Conservation (phyloP, 164 flowering plant genomes). For the Magnolia changhungtana region DNA sequence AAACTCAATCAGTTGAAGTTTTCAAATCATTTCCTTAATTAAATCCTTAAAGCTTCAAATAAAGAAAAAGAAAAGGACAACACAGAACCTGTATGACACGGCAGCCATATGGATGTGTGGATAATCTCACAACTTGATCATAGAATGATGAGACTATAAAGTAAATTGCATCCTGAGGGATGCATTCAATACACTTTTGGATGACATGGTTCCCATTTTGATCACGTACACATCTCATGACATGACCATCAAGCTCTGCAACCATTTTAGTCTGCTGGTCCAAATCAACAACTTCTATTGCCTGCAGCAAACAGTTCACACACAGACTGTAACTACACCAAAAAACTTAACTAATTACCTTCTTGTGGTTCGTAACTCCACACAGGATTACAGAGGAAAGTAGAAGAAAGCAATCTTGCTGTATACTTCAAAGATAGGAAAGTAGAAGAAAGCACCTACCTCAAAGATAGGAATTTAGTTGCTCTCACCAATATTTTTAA, state of each 20-base stretch:
- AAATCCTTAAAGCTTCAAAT: neutral
- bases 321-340: neutral
- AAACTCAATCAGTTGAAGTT: neutral
- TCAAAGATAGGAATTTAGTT: too few relatives aligned
- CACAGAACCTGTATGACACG: slow-evolving; percentile 86
- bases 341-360: neutral
- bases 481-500: too few relatives aligned
- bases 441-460: too few relatives aligned
- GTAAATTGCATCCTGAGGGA: slow-evolving; percentile 86
- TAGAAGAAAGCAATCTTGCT: too few relatives aligned
- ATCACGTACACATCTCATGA: slow-evolving; percentile 96
- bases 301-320: slow-evolving; percentile 40
- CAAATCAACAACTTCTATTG: slow-evolving; percentile 92
- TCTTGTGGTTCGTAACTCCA: neutral
- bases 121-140: slow-evolving; percentile 86
- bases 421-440: too few relatives aligned
- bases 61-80: neutral
- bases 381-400: neutral
- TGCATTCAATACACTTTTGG: slow-evolving; percentile 96
- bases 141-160: slow-evolving; percentile 78
- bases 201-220: slow-evolving; percentile 99
- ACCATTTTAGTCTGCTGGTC: slow-evolving; percentile 95
- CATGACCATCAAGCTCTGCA: slow-evolving; percentile 84
- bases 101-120: slow-evolving; percentile 97
- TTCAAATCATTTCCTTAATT: neutral